Conservation (phyloP, 495 filamentous ascomycete genomes). For the Daldinia vernicosa region DNA sequence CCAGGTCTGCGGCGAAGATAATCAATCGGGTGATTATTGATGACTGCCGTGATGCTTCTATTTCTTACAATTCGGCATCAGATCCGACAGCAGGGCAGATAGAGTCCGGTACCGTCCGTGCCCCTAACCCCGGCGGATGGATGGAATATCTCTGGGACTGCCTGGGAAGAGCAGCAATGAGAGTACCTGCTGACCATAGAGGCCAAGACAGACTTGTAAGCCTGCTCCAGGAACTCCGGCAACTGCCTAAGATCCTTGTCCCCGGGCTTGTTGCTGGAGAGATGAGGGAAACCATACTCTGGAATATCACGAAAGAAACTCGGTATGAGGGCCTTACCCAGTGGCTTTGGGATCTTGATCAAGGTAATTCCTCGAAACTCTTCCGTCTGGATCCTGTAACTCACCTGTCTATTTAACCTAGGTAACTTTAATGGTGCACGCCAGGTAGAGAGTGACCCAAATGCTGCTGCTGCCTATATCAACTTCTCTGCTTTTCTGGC, state of each 20-base stretch:
- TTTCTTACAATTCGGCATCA: neutral
- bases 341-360: neutral
- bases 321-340: neutral
- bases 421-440: neutral
- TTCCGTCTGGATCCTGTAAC: neutral
- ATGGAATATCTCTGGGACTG: neutral
- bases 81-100: neutral
- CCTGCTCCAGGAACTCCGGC: neutral
- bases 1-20: neutral
- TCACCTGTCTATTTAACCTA: neutral
- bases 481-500: neutral
- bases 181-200: neutral
- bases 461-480: neutral
- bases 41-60: neutral
- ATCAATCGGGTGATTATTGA: neutral
- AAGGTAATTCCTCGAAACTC: neutral
- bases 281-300: neutral
- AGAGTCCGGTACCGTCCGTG: neutral
- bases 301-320: neutral
- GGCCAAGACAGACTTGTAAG: neutral
- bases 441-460: neutral
- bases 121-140: neutral
- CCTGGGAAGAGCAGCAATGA: neutral
- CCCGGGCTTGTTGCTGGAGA: neutral
- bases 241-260: neutral